Evolutionary conservation across 2,329 filamentous ascomycete species (phyloP).

Genomic region (Torrubiella hemipterigena): DNA sequence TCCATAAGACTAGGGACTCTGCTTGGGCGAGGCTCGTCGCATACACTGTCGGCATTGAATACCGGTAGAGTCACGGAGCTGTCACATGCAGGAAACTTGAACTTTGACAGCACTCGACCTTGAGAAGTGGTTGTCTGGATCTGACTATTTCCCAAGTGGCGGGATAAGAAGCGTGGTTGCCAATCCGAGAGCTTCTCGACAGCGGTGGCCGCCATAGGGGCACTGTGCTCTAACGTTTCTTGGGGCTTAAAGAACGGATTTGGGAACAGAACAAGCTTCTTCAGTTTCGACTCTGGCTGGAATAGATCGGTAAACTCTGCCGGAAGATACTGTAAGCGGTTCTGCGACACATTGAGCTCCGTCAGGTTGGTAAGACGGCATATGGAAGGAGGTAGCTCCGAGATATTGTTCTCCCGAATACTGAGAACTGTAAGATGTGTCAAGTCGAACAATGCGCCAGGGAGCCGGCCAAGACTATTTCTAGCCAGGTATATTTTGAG

Average conservation of each 20-base stretch:
- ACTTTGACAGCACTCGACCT: constrained; percentile 3
- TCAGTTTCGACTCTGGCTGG: constrained; percentile 29
- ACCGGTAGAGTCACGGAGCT: too few relatives aligned
- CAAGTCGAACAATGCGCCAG: constrained; percentile 49
- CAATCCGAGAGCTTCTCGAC: constrained; percentile 7
- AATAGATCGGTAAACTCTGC: constrained; percentile 50
- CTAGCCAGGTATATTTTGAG: constrained; percentile 49
- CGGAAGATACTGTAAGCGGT: constrained; percentile 47
- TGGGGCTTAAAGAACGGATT: constrained; percentile 46
- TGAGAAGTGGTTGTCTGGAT: constrained; percentile 5
- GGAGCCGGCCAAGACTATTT: constrained; percentile 45
- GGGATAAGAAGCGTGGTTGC: constrained; percentile 3
- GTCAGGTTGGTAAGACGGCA: constrained; percentile 43
- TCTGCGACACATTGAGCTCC: constrained; percentile 55
- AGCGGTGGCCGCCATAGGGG: background rate
- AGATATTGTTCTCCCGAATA: constrained; percentile 51
- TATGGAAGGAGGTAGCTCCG: constrained; percentile 48
- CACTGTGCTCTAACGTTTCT: constrained; percentile 8
- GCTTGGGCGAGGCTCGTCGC: constrained; percentile 11
- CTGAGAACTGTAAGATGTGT: constrained; percentile 52
- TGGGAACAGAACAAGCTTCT: constrained; percentile 43
- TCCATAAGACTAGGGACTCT: constrained; percentile 39
- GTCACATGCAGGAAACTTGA: too few relatives aligned
- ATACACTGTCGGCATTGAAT: constrained; percentile 4
- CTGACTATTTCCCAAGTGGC: constrained; percentile 5